phyloP scores from a whole-genome alignment of 176 grass and related monocot species.

The Musa itinerans region DNA sequence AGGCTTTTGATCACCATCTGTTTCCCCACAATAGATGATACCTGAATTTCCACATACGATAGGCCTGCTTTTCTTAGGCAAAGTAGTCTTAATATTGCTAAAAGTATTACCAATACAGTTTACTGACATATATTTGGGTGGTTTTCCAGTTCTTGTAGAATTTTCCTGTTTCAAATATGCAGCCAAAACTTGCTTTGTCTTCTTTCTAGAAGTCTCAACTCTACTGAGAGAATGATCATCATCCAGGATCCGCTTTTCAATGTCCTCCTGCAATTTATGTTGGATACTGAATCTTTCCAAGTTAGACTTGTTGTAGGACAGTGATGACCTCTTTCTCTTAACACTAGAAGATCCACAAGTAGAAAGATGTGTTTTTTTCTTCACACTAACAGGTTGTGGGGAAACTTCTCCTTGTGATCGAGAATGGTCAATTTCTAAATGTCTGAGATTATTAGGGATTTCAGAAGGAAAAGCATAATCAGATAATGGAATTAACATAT shows the following conservation, averaged over 20 bases:
- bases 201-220: conserved; percentile 17
- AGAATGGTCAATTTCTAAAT: conserved; percentile 29
- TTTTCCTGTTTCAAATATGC: conserved; percentile 17
- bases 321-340: conserved; percentile 37
- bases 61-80: conserved; percentile 32
- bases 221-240: conserved; percentile 17
- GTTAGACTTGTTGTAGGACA: conserved; percentile 30
- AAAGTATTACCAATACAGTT: conserved; percentile 56
- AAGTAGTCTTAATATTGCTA: conserved; percentile 31
- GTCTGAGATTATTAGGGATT: conserved; percentile 21
- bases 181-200: conserved; percentile 24
- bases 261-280: conserved; percentile 23
- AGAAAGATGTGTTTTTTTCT: conserved; percentile 21
- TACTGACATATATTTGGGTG: conserved; percentile 78
- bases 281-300: conserved; percentile 29
- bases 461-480: conserved; percentile 23
- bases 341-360: conserved; percentile 30
- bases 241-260: conserved; percentile 20
- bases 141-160: conserved; percentile 41
- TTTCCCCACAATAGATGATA: conserved; percentile 57
- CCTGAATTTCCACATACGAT: conserved; percentile 44
- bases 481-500: background rate
- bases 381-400: conserved; percentile 9
- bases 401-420: conserved; percentile 22
- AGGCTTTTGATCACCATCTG: conserved; percentile 49